Evolutionary conservation across 345 rosid species (phyloP).

Genomic region (Cardamine occulta): DNA sequence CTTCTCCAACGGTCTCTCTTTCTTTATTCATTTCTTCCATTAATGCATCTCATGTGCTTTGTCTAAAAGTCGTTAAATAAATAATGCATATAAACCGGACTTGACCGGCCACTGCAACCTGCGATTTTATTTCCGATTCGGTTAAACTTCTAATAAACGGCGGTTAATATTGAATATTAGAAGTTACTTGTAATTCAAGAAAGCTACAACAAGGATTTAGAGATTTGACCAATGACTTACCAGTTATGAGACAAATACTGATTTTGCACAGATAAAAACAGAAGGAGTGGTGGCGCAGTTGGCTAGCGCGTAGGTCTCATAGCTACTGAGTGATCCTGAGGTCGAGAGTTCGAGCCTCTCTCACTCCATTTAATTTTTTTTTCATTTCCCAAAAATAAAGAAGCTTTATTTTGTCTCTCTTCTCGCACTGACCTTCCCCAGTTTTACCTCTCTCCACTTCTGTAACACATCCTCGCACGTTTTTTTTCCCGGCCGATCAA

Average conservation of each 20-base stretch:
- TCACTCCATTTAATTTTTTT: conserved; percentile 59
- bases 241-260: too few relatives aligned
- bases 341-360: conserved; percentile 98
- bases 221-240: too few relatives aligned
- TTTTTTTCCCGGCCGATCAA: background rate
- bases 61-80: conserved; percentile 28
- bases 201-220: background rate
- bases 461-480: conserved; percentile 32
- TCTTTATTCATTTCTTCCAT: conserved; percentile 36
- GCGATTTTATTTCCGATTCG: background rate
- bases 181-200: conserved; percentile 1
- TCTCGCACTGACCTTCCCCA: conserved; percentile 16
- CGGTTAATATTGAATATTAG: background rate
- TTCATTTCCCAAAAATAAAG: background rate
- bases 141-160: background rate
- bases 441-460: conserved; percentile 25
- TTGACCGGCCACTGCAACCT: background rate
- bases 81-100: conserved; percentile 2
- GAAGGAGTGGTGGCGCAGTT: conserved; percentile 90
- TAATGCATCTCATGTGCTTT: conserved; percentile 43
- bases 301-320: conserved; percentile 99
- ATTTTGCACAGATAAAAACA: too few relatives aligned
- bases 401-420: background rate
- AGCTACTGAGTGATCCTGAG: conserved; percentile 79
- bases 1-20: conserved; percentile 41